phyloP scores from a whole-genome alignment of 306 rosid genomes.

The Prunus salicina region DNA sequence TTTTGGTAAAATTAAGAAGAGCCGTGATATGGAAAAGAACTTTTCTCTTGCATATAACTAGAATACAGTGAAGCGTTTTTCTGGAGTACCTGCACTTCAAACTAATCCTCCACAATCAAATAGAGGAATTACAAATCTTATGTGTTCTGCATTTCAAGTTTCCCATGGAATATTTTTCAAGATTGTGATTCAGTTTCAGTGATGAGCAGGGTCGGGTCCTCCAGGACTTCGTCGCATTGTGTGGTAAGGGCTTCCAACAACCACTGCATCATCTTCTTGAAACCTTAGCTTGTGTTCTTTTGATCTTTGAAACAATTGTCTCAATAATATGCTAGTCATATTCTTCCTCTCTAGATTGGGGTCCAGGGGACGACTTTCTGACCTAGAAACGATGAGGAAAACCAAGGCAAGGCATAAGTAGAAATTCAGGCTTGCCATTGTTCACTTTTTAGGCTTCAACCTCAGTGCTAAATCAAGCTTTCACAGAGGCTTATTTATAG shows the following conservation, averaged over 20 bases:
- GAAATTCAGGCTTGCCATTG: constrained; percentile 18
- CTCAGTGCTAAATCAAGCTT: neutral
- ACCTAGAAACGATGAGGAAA: neutral
- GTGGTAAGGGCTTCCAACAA: neutral
- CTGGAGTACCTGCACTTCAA: no score
- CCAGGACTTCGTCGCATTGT: constrained; percentile 28
- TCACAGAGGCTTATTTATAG: neutral
- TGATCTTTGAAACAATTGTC: constrained; percentile 15
- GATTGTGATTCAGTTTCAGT: constrained; percentile 3
- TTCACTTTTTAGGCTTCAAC: neutral
- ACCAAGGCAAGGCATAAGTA: neutral
- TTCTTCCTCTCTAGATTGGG: neutral
- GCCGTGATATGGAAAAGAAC: no score
- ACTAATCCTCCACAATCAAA: no score
- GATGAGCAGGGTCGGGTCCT: constrained; percentile 39
- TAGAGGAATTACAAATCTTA: no score
- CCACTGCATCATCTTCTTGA: neutral
- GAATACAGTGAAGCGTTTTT: no score
- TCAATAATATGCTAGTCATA: neutral
- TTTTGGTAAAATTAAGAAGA: no score
- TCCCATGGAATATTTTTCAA: neutral
- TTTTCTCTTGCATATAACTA: no score
- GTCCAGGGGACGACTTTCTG: constrained; percentile 14
- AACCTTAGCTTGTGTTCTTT: neutral
- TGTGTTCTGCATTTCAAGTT: no score